These are phyloP conservation scores for Platanus orientalis DNA, from an alignment of 164 flowering plant species.

Conservation along the genomic window DNA sequence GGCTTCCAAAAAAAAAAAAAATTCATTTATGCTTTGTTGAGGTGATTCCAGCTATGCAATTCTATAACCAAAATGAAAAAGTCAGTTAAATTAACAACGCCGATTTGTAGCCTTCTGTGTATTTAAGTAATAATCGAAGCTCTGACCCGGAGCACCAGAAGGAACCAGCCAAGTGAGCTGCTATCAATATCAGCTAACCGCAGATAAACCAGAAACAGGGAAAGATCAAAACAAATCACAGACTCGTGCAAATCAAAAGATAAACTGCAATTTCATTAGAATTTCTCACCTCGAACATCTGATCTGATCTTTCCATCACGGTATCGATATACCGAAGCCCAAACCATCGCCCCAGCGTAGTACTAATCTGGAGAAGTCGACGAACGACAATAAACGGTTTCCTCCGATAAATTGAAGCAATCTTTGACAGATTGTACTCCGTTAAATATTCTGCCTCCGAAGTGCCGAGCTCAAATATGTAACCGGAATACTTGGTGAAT, in stretches of 20 bases:
- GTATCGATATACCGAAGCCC: constrained; percentile 51
- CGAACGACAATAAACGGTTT: constrained; percentile 67
- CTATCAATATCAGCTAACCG: neutral
- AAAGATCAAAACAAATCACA: no score
- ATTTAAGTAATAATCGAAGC: no score
- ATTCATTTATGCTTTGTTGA: no score
- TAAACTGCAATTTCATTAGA: neutral
- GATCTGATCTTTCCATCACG: constrained; percentile 48
- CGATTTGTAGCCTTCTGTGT: no score
- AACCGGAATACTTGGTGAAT: constrained; percentile 81
- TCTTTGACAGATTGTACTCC: constrained; percentile 47
- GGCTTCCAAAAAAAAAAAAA: no score
- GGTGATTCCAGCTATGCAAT: no score
- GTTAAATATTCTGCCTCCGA: constrained; percentile 50
- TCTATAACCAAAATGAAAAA: no score
- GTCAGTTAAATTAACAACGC: no score
- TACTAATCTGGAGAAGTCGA: constrained; percentile 56
- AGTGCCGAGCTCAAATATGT: constrained; percentile 54
- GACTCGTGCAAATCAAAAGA: neutral
- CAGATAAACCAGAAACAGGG: neutral
- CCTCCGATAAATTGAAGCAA: constrained; percentile 46
- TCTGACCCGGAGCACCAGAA: neutral
- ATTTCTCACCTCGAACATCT: constrained; percentile 65
- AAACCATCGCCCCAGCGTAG: constrained; percentile 75
- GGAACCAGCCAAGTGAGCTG: neutral